Conservation (phyloP, 306 rosid genomes). For the Benincasa hispida region DNA sequence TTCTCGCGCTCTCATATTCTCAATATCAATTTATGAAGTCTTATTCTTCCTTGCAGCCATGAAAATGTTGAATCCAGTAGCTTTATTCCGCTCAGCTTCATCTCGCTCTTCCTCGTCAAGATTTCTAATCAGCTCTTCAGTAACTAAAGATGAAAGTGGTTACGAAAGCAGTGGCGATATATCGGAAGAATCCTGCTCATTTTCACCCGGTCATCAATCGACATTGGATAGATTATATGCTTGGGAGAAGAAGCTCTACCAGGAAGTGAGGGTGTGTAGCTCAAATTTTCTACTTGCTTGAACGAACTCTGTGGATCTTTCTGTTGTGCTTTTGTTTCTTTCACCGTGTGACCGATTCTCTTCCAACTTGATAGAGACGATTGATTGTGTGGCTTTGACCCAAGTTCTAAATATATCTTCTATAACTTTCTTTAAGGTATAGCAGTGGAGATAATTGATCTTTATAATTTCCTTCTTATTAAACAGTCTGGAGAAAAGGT, state of each 20-base stretch:
- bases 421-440: background rate
- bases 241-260: conserved; percentile 91
- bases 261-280: conserved; percentile 68
- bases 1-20: background rate
- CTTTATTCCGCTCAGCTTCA: conserved; percentile 75
- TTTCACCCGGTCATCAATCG: conserved; percentile 66
- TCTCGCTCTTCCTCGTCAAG: conserved; percentile 63
- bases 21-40: background rate
- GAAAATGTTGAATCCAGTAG: conserved; percentile 82
- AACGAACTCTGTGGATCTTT: background rate
- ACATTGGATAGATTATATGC: conserved; percentile 76
- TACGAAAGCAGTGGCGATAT: conserved; percentile 28
- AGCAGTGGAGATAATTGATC: background rate
- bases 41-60: conserved; percentile 39
- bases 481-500: conserved; percentile 73
- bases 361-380: background rate
- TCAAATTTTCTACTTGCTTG: background rate
- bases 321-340: background rate
- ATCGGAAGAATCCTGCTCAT: conserved; percentile 36
- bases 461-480: conserved; percentile 13
- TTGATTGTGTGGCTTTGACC: background rate
- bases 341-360: background rate
- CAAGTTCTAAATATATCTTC: background rate
- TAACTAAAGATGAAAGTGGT: conserved; percentile 35
- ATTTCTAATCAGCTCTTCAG: conserved; percentile 33